Percentiles rank a stretch among this genome's conserved stretches.
Evolutionary conservation across 139 green algal genomes (phyloP).

Genomic region (Haematococcus sp.): DNA sequence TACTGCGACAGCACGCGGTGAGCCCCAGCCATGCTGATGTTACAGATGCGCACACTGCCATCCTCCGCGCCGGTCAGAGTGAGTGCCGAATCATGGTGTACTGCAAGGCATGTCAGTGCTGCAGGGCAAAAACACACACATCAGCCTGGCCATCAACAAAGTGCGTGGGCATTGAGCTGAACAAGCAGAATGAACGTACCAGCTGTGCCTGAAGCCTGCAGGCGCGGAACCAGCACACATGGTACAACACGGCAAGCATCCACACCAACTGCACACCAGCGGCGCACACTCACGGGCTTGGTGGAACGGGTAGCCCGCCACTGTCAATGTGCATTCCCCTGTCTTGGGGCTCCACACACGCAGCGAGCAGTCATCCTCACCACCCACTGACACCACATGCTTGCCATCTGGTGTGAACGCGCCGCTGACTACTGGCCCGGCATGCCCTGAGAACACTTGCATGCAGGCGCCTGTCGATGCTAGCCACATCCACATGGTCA

Average conservation of each 20-base stretch:
- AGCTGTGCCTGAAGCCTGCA: not conserved
- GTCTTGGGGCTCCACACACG: constrained; percentile 84
- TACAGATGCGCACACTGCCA: constrained; percentile 58
- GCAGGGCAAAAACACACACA: constrained; percentile 22
- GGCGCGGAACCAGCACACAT: not conserved
- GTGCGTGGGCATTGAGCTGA: no score
- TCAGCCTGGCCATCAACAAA: not conserved
- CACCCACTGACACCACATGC: constrained; percentile 75
- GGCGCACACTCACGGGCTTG: constrained; percentile 15
- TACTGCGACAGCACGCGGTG: not conserved
- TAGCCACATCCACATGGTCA: constrained; percentile 95
- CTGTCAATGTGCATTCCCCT: constrained; percentile 59
- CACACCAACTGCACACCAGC: not conserved
- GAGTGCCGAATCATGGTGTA: constrained; percentile 47
- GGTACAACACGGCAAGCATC: not conserved
- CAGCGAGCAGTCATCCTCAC: constrained; percentile 75
- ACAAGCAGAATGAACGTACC: no score
- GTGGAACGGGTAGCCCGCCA: constrained; percentile 63
- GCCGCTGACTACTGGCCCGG: constrained; percentile 75
- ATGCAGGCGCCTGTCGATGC: constrained; percentile 81
- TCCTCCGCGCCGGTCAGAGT: constrained; percentile 68
- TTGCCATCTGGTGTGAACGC: constrained; percentile 84
- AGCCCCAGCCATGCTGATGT: constrained; percentile 26
- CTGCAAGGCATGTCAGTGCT: constrained; percentile 68
- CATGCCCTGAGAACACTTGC: constrained; percentile 52